These are phyloP conservation scores for Penicillium samsonianum DNA, from an alignment of 495 filamentous ascomycete genomes.

Conservation along the genomic window DNA sequence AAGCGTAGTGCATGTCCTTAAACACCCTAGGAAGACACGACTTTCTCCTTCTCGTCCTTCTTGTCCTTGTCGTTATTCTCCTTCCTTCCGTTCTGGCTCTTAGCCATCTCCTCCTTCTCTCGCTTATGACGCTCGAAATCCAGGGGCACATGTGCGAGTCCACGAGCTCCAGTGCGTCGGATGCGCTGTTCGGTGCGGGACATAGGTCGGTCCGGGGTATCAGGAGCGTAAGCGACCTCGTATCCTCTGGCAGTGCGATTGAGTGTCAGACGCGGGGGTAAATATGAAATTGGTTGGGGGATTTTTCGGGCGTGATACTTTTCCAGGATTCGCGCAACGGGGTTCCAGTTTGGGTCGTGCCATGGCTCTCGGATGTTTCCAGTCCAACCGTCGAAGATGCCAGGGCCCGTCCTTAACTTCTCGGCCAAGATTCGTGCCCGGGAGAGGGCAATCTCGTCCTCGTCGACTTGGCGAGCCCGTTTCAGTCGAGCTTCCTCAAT, in stretches of 20 bases:
- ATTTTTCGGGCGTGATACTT: slow-evolving; percentile 3
- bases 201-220: slow-evolving; percentile 39
- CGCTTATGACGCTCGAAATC: slow-evolving; percentile 33
- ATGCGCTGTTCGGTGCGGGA: slow-evolving; percentile 47
- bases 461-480: slow-evolving; percentile 36
- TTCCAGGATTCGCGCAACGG: slow-evolving; percentile 5
- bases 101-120: slow-evolving; percentile 24
- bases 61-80: background rate
- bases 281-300: background rate
- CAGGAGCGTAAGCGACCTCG: slow-evolving; percentile 43
- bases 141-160: slow-evolving; percentile 45
- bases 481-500: slow-evolving; percentile 17
- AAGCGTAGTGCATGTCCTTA: background rate
- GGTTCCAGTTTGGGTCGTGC: slow-evolving; percentile 7
- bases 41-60: background rate
- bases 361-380: slow-evolving; percentile 19
- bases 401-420: slow-evolving; percentile 40
- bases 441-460: slow-evolving; percentile 46
- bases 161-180: slow-evolving; percentile 42
- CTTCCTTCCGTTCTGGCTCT: background rate
- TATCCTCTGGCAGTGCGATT: slow-evolving; percentile 20
- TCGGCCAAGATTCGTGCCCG: slow-evolving; percentile 48
- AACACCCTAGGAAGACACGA: background rate
- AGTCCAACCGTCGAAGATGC: slow-evolving; percentile 29
- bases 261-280: slow-evolving; percentile 2